phyloP scores from a whole-genome alignment of 169 alveolate genomes.

The Toxoplasma gondii region DNA sequence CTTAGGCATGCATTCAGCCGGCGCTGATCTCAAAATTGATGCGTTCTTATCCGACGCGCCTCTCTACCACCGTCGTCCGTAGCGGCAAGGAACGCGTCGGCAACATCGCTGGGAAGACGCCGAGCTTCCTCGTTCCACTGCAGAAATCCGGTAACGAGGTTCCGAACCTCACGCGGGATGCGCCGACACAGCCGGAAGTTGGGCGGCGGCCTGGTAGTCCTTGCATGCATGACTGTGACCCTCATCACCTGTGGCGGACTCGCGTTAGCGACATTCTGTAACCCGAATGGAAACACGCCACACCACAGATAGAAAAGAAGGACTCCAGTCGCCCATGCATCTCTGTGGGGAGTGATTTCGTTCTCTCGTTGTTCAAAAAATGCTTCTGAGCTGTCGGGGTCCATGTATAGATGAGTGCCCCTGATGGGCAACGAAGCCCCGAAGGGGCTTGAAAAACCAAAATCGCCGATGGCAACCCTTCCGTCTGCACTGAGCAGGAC shows the following conservation, averaged over 20 bases:
- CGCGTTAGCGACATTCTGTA: too few relatives aligned
- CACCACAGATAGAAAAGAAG: not conserved
- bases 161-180: not conserved
- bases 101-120: too few relatives aligned
- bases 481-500: conserved; percentile 65
- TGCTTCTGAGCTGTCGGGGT: not conserved
- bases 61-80: too few relatives aligned
- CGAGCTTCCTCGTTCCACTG: not conserved
- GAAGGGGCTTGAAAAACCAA: conserved; percentile 53
- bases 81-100: too few relatives aligned
- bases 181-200: too few relatives aligned
- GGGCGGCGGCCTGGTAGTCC: too few relatives aligned
- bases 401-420: not conserved
- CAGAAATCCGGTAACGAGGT: not conserved
- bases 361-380: not conserved
- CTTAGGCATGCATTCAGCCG: too few relatives aligned
- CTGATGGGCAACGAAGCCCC: not conserved
- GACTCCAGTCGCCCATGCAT: not conserved
- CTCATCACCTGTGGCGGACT: too few relatives aligned
- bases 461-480: conserved; percentile 63
- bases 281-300: not conserved
- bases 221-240: too few relatives aligned
- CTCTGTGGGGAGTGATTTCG: not conserved
- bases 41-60: too few relatives aligned
- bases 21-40: too few relatives aligned